These are phyloP conservation scores for Trametes sanguinea DNA, from an alignment of 768 basidiomycete species.

Conservation along the genomic window DNA sequence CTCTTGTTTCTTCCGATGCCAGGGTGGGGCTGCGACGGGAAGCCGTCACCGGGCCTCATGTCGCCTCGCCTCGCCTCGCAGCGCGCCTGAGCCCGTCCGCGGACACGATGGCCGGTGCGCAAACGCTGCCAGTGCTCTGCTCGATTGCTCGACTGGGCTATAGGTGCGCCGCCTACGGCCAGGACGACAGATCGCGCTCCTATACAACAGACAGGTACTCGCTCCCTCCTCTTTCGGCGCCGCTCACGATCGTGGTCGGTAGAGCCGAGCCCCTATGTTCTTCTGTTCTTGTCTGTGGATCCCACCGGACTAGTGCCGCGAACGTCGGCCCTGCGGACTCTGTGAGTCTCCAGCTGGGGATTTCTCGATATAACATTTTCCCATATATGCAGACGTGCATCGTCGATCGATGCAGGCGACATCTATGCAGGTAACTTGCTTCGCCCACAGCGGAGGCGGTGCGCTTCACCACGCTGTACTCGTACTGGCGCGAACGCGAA, in stretches of 20 bases:
- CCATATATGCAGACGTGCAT: too few relatives aligned
- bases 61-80: not conserved
- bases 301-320: not conserved
- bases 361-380: too few relatives aligned
- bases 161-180: too few relatives aligned
- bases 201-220: not conserved
- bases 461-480: too few relatives aligned
- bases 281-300: not conserved
- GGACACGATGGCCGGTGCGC: too few relatives aligned
- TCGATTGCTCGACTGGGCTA: too few relatives aligned
- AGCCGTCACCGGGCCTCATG: not conserved
- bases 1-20: constrained; percentile 6
- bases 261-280: not conserved
- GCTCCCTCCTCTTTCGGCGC: not conserved
- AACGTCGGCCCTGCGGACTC: not conserved
- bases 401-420: too few relatives aligned
- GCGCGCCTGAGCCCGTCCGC: not conserved
- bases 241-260: not conserved
- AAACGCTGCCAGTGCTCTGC: too few relatives aligned
- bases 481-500: too few relatives aligned
- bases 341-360: not conserved
- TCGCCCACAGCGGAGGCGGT: too few relatives aligned
- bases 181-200: not conserved
- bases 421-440: too few relatives aligned
- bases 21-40: not conserved